A percentile compares a stretch with the other conserved stretches of the same genome.
phyloP scores from a whole-genome alignment of 2,329 filamentous ascomycete genomes.

The Fusarium secorum region DNA sequence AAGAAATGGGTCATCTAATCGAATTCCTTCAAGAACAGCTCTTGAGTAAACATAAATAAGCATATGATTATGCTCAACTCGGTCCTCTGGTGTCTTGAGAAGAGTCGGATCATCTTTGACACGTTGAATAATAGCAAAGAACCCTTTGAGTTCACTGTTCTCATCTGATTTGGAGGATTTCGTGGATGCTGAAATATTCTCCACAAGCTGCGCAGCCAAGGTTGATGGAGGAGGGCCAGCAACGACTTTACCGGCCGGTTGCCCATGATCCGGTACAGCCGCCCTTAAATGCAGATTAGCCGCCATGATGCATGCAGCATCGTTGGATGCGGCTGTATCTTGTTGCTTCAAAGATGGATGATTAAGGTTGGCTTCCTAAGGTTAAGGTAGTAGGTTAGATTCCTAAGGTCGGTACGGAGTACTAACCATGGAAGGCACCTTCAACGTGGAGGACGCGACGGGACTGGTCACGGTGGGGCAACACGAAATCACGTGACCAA shows the following conservation, averaged over 20 bases:
- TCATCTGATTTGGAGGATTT: conserved; percentile 69
- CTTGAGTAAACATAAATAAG: conserved; percentile 85
- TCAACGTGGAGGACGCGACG: conserved; percentile 32
- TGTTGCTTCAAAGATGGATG: conserved; percentile 2
- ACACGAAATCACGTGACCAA: conserved; percentile 38
- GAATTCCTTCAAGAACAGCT: conserved; percentile 76
- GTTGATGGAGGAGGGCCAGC: conserved; percentile 73
- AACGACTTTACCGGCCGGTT: conserved; percentile 25
- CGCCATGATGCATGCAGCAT: conserved; percentile 45
- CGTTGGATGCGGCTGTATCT: conserved; percentile 6
- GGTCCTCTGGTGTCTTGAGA: conserved; percentile 70
- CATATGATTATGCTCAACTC: conserved; percentile 80
- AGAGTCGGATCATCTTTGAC: conserved; percentile 60
- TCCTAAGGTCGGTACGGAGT: background rate
- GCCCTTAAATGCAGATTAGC: conserved; percentile 33
- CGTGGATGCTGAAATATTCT: conserved; percentile 74
- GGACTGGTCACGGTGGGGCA: conserved; percentile 24
- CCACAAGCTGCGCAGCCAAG: conserved; percentile 85
- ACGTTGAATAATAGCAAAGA: conserved; percentile 66
- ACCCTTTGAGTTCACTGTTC: conserved; percentile 76
- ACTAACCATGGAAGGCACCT: background rate
- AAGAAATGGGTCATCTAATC: conserved; percentile 73
- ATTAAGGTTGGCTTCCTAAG: background rate
- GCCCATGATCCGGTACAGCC: conserved; percentile 26
- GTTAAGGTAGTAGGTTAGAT: background rate